Conservation (phyloP, 2,329 filamentous ascomycete genomes). For the Tolypocladium tropicale region DNA sequence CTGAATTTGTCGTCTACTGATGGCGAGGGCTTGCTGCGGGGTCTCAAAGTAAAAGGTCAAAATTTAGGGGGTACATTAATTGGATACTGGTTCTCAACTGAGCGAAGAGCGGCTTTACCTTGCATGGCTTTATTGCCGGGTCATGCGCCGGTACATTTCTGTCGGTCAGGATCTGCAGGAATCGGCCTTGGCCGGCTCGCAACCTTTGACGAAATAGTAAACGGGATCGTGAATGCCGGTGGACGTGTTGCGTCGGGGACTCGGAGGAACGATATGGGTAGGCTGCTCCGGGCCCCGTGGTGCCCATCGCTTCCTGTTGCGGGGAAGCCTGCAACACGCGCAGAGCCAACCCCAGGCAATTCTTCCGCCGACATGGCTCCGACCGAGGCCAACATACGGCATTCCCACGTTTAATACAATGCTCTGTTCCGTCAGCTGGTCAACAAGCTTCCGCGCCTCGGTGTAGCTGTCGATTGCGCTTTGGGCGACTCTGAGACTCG, state of each 20-base stretch:
- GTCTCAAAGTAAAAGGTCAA: too few species aligned
- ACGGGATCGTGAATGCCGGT: too few species aligned
- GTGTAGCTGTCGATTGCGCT: not conserved
- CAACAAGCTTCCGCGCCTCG: not conserved
- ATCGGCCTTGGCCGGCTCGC: not conserved
- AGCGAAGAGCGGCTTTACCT: not conserved
- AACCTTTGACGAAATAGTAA: not conserved
- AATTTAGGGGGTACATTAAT: too few species aligned
- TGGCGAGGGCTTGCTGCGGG: not conserved
- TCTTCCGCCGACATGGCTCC: not conserved
- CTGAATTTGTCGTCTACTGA: not conserved
- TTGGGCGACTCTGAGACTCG: not conserved
- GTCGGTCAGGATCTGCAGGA: not conserved
- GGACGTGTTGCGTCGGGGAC: not conserved
- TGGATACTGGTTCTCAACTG: not conserved
- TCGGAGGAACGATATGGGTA: not conserved
- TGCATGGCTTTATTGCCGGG: not conserved
- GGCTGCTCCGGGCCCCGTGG: not conserved
- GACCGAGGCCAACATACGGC: not conserved
- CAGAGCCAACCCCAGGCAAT: not conserved
- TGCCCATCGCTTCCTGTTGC: not conserved
- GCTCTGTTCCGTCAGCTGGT: too few species aligned
- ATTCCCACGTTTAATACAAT: too few species aligned
- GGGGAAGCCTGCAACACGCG: not conserved
- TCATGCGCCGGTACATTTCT: not conserved